Evolutionary conservation across 805 yeast species (phyloP).

Genomic region (Suhomyces prunicola): DNA sequence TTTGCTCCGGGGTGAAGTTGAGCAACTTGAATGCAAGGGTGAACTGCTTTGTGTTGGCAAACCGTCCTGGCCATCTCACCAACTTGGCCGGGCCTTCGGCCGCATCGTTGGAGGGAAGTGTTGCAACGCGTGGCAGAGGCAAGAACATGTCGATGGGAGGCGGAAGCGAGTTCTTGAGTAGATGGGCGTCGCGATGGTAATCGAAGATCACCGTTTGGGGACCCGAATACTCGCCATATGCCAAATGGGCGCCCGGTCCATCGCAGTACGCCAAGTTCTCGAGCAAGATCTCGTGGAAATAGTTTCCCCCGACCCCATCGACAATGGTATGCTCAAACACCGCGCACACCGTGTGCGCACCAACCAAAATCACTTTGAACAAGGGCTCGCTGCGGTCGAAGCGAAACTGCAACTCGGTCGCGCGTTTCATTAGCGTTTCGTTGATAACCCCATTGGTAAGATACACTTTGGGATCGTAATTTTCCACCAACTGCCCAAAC

Average conservation of each 20-base stretch:
- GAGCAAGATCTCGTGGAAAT: slow-evolving; percentile 34
- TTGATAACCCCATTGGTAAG: slow-evolving; percentile 17
- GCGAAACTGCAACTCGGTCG: slow-evolving; percentile 17
- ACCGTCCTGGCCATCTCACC: slow-evolving; percentile 33
- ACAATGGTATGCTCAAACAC: slow-evolving; percentile 37
- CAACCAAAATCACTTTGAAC: slow-evolving; percentile 26
- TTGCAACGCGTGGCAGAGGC: slow-evolving; percentile 3
- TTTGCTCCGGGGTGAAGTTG: slow-evolving; percentile 23
- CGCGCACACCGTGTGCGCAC: slow-evolving; percentile 19
- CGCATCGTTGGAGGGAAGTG: slow-evolving; percentile 10
- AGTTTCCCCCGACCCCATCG: slow-evolving; percentile 36
- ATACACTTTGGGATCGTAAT: slow-evolving; percentile 9
- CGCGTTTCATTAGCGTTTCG: slow-evolving; percentile 27
- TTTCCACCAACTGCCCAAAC: slow-evolving; percentile 25
- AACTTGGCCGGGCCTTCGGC: slow-evolving; percentile 5
- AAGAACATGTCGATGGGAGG: slow-evolving; percentile 34
- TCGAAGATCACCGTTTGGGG: slow-evolving; percentile 19
- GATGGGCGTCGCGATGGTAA: slow-evolving; percentile 15
- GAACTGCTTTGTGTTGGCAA: slow-evolving; percentile 14
- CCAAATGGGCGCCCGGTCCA: not conserved
- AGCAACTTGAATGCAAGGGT: slow-evolving; percentile 25
- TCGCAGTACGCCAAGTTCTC: slow-evolving; percentile 22
- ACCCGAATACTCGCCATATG: slow-evolving; percentile 8
- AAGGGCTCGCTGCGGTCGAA: slow-evolving; percentile 25
- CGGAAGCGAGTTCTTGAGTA: slow-evolving; percentile 27